phyloP scores from a whole-genome alignment of 257 asterid genomes.

The Eucommia ulmoides region DNA sequence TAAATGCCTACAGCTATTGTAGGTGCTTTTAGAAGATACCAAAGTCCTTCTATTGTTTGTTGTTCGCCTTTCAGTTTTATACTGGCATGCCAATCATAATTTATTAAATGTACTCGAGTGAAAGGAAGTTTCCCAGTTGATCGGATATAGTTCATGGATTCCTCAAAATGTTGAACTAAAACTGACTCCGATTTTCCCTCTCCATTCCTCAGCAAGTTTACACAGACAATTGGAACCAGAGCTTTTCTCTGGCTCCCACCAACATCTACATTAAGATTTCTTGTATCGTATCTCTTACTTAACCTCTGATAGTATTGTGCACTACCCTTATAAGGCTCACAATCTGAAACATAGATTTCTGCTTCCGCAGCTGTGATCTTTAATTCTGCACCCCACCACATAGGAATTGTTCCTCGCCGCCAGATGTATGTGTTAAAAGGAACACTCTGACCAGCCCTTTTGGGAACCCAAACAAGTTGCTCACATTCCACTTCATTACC shows the following conservation, averaged over 20 bases:
- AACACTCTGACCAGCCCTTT: slow-evolving; percentile 61
- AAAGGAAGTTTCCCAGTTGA: slow-evolving; percentile 69
- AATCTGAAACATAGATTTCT: slow-evolving; percentile 83
- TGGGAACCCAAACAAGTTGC: slow-evolving; percentile 92
- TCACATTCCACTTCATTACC: slow-evolving; percentile 99
- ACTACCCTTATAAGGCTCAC: slow-evolving; percentile 90
- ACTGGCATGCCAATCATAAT: slow-evolving; percentile 99
- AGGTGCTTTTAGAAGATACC: slow-evolving; percentile 95
- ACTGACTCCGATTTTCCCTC: slow-evolving; percentile 93
- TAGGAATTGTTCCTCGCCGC: slow-evolving; percentile 99
- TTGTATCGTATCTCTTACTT: slow-evolving; percentile 77
- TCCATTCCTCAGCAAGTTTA: slow-evolving; percentile 75
- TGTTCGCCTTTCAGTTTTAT: slow-evolving; percentile 91
- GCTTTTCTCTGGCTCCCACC: slow-evolving; percentile 62
- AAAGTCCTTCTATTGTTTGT: slow-evolving; percentile 91
- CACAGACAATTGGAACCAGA: slow-evolving; percentile 85
- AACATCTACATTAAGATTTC: slow-evolving; percentile 51
- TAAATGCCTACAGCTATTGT: slow-evolving; percentile 64
- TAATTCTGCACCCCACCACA: slow-evolving; percentile 99
- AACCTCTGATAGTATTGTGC: slow-evolving; percentile 82
- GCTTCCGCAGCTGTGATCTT: slow-evolving; percentile 98
- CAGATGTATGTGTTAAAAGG: slow-evolving; percentile 88
- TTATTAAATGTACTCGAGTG: slow-evolving; percentile 78
- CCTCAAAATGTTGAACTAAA: slow-evolving; percentile 92
- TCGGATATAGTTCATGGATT: slow-evolving; percentile 66